Evolutionary conservation across 192 early-diverging fungal species (phyloP).

Genomic region (Entrophospora sp.): DNA sequence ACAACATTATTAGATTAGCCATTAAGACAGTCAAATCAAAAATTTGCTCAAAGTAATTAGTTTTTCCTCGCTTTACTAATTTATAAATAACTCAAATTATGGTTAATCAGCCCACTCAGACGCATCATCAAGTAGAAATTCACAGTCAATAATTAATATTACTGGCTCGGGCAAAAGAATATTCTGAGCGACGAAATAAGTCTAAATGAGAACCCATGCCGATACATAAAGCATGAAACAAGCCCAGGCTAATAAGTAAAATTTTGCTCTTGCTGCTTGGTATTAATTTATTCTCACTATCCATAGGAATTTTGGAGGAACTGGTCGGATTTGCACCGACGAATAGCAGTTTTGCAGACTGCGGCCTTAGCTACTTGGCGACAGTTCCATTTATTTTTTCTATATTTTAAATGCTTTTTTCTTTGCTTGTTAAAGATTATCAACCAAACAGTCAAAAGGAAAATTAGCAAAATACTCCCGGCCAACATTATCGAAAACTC

Average conservation of each 20-base stretch:
- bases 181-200: neutral
- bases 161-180: neutral
- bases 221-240: neutral
- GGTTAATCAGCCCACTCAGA: neutral
- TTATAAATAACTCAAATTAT: no score
- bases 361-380: neutral
- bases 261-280: neutral
- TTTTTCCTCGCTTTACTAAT: no score
- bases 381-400: neutral
- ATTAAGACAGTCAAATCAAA: no score
- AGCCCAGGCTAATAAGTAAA: neutral
- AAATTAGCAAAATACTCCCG: no score
- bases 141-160: neutral
- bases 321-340: neutral
- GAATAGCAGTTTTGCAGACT: neutral
- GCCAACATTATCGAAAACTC: no score
- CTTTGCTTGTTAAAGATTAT: no score
- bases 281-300: neutral
- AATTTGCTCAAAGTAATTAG: no score
- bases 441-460: no score
- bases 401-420: no score
- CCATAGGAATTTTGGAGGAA: neutral
- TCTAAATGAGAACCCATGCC: neutral
- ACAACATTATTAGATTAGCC: no score
- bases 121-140: neutral